Conservation (phyloP, 257 asterid genomes). For the Euphrasia confusa region DNA sequence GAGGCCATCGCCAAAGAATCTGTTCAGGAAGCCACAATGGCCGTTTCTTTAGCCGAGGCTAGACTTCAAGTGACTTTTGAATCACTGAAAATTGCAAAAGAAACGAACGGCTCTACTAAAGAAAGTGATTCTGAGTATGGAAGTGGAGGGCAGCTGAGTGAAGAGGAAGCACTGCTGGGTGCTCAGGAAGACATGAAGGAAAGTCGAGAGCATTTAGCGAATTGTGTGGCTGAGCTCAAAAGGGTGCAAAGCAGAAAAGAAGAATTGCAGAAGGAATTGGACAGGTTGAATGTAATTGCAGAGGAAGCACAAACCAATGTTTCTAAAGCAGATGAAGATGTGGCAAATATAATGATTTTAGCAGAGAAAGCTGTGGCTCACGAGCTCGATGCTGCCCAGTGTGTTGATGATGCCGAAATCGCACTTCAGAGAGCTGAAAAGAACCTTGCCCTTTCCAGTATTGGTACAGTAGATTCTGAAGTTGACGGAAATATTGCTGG, state of each 20-base stretch:
- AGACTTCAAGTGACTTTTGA: constrained; percentile 62
- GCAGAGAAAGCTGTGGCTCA: constrained; percentile 96
- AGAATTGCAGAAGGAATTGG: constrained; percentile 79
- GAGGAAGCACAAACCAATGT: constrained; percentile 58
- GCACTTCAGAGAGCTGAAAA: constrained; percentile 84
- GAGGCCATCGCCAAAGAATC: constrained; percentile 70
- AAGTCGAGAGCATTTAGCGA: constrained; percentile 51
- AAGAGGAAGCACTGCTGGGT: constrained; percentile 50
- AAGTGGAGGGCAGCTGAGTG: constrained; percentile 18
- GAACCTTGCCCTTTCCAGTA: constrained; percentile 45
- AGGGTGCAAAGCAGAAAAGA: constrained; percentile 68
- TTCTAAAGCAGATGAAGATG: constrained; percentile 85
- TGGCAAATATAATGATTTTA: constrained; percentile 87
- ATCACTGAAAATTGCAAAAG: constrained; percentile 36
- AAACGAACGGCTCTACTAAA: background rate
- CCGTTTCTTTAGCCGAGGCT: constrained; percentile 88
- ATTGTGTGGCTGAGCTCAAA: constrained; percentile 67
- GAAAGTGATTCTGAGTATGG: constrained; percentile 27
- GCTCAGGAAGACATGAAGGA: constrained; percentile 52
- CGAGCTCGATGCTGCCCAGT: constrained; percentile 87
- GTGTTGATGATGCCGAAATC: constrained; percentile 75
- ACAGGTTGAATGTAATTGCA: constrained; percentile 64
- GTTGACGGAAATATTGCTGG: constrained; percentile 34
- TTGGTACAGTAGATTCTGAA: constrained; percentile 42
- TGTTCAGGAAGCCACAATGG: constrained; percentile 53